Evolutionary conservation across 768 basidiomycete species (phyloP), one percentile per base, ranked within the genome.

Genomic region (Suillus lakei): DNA sequence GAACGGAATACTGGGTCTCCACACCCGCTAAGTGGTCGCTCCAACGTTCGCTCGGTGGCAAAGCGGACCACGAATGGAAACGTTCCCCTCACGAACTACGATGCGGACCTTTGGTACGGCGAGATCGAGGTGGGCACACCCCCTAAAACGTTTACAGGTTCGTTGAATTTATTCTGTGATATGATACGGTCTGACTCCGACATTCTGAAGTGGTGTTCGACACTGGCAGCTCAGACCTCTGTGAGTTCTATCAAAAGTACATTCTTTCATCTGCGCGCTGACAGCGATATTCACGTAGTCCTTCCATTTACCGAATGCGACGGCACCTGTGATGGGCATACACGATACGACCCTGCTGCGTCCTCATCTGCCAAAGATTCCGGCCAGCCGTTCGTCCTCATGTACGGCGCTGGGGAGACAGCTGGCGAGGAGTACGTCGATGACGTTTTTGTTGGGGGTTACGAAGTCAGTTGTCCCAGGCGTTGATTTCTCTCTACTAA

Each of bases 151-250:
- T 84, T 80, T 66, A 77, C 73, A 58, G 80, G 81, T 82, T 63
- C 70, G 64, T 26, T 6, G 21, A 21, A 62, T 63, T 5, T 1
- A 9, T 30, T 48, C 10, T 50, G 28, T 34, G 18, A 44, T 32
- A 2, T 32, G 34, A 32, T 38, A 1, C 48, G 61, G 28, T n/a
- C 30, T 54, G 12, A 54, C 66, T 53, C 1, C 18, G 7, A 34
- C 60, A 18, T 12, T 48, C 23, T 32, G 34, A 36, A 83, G 83
- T 83, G 67, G 82, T 82, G 66, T 82, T 83, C 64, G 84, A 85
- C 68, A 85, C 84, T 12, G 83, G 85, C 50, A 84, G 83, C 53
- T 78, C 81, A 65, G 86, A 87, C 69, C 70, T 83, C 15, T 65
- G 72, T 69, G 61, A 61, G 73, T 61, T 6, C 28, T 28, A 6